Percentiles rank a stretch among this genome's conserved stretches.
Evolutionary conservation across 2,329 filamentous ascomycete species (phyloP).

Genomic region (Eutypa lata): DNA sequence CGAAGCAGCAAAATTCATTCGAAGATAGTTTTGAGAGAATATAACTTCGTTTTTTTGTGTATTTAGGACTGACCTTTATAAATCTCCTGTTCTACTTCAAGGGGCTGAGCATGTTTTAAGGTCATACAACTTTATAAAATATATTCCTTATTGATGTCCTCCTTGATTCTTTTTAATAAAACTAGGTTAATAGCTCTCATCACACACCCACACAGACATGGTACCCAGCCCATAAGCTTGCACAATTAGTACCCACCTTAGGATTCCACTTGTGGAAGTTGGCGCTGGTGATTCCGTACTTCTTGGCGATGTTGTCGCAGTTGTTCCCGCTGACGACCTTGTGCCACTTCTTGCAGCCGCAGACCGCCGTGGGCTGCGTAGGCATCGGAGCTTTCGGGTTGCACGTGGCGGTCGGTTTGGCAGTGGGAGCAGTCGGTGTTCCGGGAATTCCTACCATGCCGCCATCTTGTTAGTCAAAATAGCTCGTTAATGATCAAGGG

Average conservation of each 20-base stretch:
- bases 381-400: neutral
- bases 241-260: neutral
- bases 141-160: no score
- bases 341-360: conserved; percentile 1
- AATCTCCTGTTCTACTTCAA: no score
- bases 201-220: conserved; percentile 1
- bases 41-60: no score
- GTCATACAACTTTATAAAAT: no score
- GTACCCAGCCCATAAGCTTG: neutral
- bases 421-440: neutral
- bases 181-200: no score
- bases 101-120: no score
- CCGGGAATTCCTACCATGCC: neutral
- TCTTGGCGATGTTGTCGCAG: neutral
- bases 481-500: no score
- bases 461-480: no score
- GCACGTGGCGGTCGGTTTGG: neutral
- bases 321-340: neutral
- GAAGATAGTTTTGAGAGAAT: no score
- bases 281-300: neutral
- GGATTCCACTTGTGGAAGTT: conserved; percentile 1
- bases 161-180: no score
- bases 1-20: no score
- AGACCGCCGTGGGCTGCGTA: neutral
- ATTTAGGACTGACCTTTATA: no score